These are phyloP conservation scores for Garcileccinum viscosum DNA, from an alignment of 1,284 basidiomycete species.

Conservation along the genomic window DNA sequence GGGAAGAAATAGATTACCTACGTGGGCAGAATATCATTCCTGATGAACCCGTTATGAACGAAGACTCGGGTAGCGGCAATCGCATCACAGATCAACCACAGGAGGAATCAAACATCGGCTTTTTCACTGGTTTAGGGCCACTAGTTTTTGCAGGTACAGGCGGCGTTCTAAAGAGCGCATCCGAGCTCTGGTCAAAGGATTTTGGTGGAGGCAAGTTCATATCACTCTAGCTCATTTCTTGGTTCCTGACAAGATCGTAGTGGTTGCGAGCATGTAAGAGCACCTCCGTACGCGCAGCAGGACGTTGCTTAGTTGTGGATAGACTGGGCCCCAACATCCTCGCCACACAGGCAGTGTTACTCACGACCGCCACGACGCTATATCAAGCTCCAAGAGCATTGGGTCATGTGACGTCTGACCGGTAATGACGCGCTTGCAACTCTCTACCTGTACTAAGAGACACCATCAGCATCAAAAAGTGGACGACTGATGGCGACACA, in stretches of 20 bases:
- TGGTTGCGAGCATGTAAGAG: constrained; percentile 33
- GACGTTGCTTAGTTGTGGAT: constrained; percentile 8
- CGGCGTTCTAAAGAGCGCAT: constrained; percentile 31
- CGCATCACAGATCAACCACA: not conserved
- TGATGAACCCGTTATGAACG: constrained; percentile 15
- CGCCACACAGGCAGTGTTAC: constrained; percentile 36
- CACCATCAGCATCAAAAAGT: constrained; percentile 27
- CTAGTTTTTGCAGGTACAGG: constrained; percentile 25
- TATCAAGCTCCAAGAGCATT: constrained; percentile 31
- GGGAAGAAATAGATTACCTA: constrained; percentile 26
- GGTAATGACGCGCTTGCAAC: constrained; percentile 27
- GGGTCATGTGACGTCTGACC: constrained; percentile 24
- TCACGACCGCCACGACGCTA: constrained; percentile 32
- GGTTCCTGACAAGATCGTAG: constrained; percentile 22
- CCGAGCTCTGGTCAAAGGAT: constrained; percentile 40
- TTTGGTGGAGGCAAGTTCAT: constrained; percentile 31
- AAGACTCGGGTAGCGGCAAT: not conserved
- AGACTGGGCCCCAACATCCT: constrained; percentile 36
- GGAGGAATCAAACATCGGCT: not conserved
- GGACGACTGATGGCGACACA: constrained; percentile 27
- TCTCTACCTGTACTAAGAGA: not conserved
- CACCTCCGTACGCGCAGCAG: not conserved
- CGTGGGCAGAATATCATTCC: constrained; percentile 17
- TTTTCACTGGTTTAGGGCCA: constrained; percentile 27
- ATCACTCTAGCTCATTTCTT: not conserved